Percentiles rank a stretch among this genome's conserved stretches.
Evolutionary conservation across 192 early-diverging fungal species (phyloP).

Genomic region (Coemansia sp.): DNA sequence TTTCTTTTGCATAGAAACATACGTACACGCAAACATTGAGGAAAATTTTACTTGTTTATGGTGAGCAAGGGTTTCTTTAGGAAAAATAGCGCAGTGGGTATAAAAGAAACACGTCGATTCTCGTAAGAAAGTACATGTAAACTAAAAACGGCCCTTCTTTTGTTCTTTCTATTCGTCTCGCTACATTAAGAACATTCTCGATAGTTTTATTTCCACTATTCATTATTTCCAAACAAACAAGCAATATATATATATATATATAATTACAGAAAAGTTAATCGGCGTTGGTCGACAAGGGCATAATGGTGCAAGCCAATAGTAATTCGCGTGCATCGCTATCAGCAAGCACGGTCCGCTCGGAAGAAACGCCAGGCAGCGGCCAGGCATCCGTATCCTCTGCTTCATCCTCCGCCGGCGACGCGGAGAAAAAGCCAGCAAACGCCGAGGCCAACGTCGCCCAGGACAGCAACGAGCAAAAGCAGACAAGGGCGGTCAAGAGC

Average conservation of each 20-base stretch:
- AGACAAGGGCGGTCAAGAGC: not conserved
- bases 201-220: not conserved
- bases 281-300: not conserved
- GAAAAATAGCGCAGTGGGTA: too few relatives aligned
- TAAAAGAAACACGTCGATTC: too few relatives aligned
- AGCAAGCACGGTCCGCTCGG: constrained; percentile 4
- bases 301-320: not conserved
- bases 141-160: too few relatives aligned
- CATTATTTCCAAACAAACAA: not conserved
- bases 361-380: not conserved
- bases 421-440: constrained; percentile 1
- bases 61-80: not conserved
- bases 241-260: not conserved
- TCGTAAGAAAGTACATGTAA: not conserved
- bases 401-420: not conserved
- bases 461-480: not conserved
- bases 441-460: not conserved
- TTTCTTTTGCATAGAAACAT: too few relatives aligned
- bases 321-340: constrained; percentile 2
- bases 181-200: not conserved
- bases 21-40: too few relatives aligned
- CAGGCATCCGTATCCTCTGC: not conserved
- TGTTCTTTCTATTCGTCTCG: too few relatives aligned
- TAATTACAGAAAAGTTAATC: too few relatives aligned
- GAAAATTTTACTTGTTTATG: not conserved